Base-by-base conservation (phyloP, 371 early-diverging fungal species). In the Mortierella sp. region DNA sequence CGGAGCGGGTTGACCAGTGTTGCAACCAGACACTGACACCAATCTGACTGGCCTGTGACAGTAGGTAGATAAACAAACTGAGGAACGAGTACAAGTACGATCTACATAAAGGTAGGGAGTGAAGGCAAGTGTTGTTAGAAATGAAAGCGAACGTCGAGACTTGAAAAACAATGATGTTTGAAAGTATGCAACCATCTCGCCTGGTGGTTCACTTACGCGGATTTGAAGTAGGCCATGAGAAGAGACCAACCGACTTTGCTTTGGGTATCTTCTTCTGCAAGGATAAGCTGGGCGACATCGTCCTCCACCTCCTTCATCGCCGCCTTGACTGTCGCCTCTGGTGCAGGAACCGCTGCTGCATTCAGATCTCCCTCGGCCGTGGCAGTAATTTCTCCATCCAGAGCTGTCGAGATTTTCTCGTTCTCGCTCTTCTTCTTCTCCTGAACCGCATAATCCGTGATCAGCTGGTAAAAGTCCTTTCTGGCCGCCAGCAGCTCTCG, bases 221-320 rank as follows among this genome's bases (percentile, higher is more conserved):
- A 74, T 55, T 92, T 88, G 41, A 91, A 88, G 78, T 96, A 98
- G 41, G 88, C 80, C 61, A 79, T 85, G 85, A 95, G 95, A 1
- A 95, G 94, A 16, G 75, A 82, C 76, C 83, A 88, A n/a, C 88
- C 86, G 26, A 97, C 96, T 52, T 89, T 89, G n/a, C 97, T 96
- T 0, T 71, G 86, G 0, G 86, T 86, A 29, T 77, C 85, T 19
- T 82, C 80, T 39, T 86, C 87, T 24, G 58, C 58, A 31, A 58
- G 22, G 2, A 58, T 22, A 22, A 58, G 58, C 34, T 58, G 58
- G 2, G 58, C 58, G 34, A 34, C 58, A 58, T 58, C 58, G 22
- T 58, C 58, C 0, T 55, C 67, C 10, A 34, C 26, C 5, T 47
- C 44, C 7, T 37, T 34, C 58, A 9, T 6, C 50, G 50, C 48